Evolutionary conservation across 2,329 filamentous ascomycete genomes (phyloP), one percentile per base, ranked within the genome.

Genomic region (Colletotrichum nymphaeae): DNA sequence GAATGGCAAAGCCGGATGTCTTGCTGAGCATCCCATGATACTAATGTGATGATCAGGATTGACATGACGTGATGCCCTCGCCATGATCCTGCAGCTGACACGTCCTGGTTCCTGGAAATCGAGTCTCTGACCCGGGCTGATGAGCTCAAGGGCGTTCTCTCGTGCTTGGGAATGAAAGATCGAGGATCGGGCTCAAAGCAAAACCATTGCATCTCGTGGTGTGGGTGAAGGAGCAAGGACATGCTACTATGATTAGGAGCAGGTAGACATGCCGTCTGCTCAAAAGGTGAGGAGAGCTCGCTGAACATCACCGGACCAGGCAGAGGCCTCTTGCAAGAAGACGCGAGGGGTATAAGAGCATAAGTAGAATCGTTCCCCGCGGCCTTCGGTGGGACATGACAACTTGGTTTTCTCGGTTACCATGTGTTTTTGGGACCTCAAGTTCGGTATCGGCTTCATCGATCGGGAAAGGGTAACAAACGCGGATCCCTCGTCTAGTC

Each of bases 241-340:
- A n/a, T 16, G 42, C 19, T n/a, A n/a, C 42, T n/a, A n/a, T 5
- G 42, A 49, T 1, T 8, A 4, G 42, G 19, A 49, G 12, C 3
- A 0, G 19, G 8, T 7, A n/a, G 42, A 11, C 16, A 3, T 0
- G 0, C 6, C 42, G 19, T 0, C 42, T n/a, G 8, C 19, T 49
- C 19, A 8, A 49, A 19, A n/a, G 19, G 3, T 3, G 42, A 11
- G 7, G 7, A 16, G 42, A 49, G 19, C 42, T 49, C 12, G 42
- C 19, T 49, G 0, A 11, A 9, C 42, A 49, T 5, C 3, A n/a
- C 8, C 19, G 42, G 42, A 8, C 7, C 8, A n/a, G 42, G 19
- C 42, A 2, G 42, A n/a, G 6, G 7, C 7, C 0, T 19, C 42
- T n/a, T 9, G 19, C 3, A 22, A 49, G 1, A 49, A 49, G 42